These are phyloP conservation scores for Paralagenidium karlingii DNA, from an alignment of 352 stramenopile genomes.

Conservation along the genomic window DNA sequence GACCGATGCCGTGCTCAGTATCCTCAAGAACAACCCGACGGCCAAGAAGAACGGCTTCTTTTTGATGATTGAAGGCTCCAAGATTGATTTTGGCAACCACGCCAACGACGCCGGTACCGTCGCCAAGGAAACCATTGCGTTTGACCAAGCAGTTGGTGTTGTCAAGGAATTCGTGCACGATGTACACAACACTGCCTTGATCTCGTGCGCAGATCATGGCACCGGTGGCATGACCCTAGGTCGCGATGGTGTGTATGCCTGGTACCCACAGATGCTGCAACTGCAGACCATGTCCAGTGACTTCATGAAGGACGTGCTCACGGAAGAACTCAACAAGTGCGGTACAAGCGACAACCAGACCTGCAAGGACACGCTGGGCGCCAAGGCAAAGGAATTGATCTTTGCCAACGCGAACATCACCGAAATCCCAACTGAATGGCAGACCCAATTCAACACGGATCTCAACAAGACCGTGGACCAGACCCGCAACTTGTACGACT, in stretches of 20 bases:
- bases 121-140: conserved; percentile 51
- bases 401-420: conserved; percentile 43
- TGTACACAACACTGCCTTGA: conserved; percentile 31
- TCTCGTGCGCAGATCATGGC: conserved; percentile 50
- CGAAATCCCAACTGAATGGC: conserved; percentile 11
- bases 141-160: conserved; percentile 52
- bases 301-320: conserved; percentile 27
- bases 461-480: conserved; percentile 31
- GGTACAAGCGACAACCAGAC: conserved; percentile 12
- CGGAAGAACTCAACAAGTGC: conserved; percentile 15
- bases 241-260: conserved; percentile 28
- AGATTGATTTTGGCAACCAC: conserved; percentile 48
- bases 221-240: conserved; percentile 51
- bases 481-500: conserved; percentile 19
- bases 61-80: conserved; percentile 63
- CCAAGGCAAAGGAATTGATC: conserved; percentile 24
- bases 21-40: conserved; percentile 54
- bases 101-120: conserved; percentile 56
- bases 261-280: conserved; percentile 29
- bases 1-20: conserved; percentile 37
- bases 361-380: conserved; percentile 28
- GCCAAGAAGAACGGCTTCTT: conserved; percentile 69
- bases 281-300: conserved; percentile 49
- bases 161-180: conserved; percentile 40
- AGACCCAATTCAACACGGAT: conserved; percentile 12